Percentiles rank a stretch among this genome's conserved stretches.
phyloP scores from a whole-genome alignment of 1,284 basidiomycete species.

The Cryptococcus maquisensis region DNA sequence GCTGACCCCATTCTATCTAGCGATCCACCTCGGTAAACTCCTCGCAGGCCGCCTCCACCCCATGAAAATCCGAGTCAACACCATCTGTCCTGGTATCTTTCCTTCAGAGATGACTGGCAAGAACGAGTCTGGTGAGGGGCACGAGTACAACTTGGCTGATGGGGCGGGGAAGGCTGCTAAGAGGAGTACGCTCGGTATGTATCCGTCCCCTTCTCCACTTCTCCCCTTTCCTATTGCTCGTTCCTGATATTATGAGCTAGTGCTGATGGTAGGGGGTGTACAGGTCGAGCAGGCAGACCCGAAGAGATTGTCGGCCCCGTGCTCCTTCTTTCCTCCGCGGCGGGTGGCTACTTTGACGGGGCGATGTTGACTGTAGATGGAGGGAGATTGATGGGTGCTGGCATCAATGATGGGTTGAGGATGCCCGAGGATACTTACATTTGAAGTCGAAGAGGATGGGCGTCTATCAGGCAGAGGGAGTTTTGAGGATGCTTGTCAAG shows the following conservation, averaged over 20 bases:
- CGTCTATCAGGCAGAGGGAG: background rate
- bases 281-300: constrained; percentile 39
- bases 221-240: background rate
- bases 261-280: too few species aligned
- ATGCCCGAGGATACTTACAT: constrained; percentile 28
- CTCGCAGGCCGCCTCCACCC: constrained; percentile 35
- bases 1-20: constrained; percentile 4
- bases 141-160: constrained; percentile 23
- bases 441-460: too few species aligned
- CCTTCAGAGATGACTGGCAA: constrained; percentile 40
- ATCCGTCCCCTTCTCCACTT: background rate
- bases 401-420: constrained; percentile 33
- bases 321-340: constrained; percentile 37
- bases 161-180: constrained; percentile 22
- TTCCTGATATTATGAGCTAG: background rate
- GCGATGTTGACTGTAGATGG: constrained; percentile 44
- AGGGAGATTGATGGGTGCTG: constrained; percentile 38
- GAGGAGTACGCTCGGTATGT: constrained; percentile 35
- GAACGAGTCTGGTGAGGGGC: constrained; percentile 6
- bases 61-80: constrained; percentile 42
- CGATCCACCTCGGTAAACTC: constrained; percentile 29
- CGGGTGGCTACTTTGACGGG: constrained; percentile 43
- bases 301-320: constrained; percentile 47
- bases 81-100: constrained; percentile 38
- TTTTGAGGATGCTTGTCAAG: background rate